Percentiles rank a stretch among this genome's conserved stretches.
Evolutionary conservation across 768 basidiomycete species (phyloP).

Genomic region (Suillus tomentosus): DNA sequence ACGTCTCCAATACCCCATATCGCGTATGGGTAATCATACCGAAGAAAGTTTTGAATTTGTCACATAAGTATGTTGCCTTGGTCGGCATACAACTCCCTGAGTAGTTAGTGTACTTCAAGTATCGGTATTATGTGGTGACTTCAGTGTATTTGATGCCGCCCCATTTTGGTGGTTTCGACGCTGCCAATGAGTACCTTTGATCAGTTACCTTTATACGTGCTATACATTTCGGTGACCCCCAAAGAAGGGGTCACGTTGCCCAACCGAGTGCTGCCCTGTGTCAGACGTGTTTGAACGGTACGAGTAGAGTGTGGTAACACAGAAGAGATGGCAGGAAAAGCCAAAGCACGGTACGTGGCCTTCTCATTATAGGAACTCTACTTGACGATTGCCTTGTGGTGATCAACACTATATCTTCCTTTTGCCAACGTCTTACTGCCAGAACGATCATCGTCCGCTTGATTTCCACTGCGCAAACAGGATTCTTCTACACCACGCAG

Average conservation of each 20-base stretch:
- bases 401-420: neutral
- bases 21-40: no score
- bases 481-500: conserved; percentile 87
- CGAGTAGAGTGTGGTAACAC: neutral
- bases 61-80: no score
- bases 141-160: no score
- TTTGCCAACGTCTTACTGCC: conserved; percentile 9
- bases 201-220: no score
- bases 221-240: neutral
- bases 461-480: conserved; percentile 89
- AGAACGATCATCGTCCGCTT: conserved; percentile 87
- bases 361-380: neutral
- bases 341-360: conserved; percentile 51
- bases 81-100: no score
- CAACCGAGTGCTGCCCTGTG: neutral
- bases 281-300: neutral
- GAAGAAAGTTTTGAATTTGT: no score
- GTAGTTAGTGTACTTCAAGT: no score
- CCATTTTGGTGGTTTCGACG: no score
- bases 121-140: no score
- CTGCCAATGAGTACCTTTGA: no score
- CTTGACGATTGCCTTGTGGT: neutral
- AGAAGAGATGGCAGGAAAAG: conserved; percentile 55
- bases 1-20: no score
- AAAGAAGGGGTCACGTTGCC: neutral